A percentile compares a stretch with the other conserved stretches of the same genome.
phyloP scores from a whole-genome alignment of 441 rosid species.

The Euphorbia celastroides region DNA sequence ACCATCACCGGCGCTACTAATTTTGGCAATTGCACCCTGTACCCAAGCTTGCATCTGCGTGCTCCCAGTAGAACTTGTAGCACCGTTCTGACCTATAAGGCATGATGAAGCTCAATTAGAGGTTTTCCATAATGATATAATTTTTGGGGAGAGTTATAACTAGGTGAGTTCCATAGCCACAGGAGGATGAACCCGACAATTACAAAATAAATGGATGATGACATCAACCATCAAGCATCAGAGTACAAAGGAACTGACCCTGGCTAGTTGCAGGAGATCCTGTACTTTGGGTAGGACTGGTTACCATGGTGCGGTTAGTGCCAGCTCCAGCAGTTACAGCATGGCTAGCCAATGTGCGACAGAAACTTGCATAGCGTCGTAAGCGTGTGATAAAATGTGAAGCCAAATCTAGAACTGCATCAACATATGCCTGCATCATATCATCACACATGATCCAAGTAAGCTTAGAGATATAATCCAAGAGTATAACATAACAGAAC shows the following conservation, averaged over 20 bases:
- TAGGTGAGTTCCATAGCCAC: background rate
- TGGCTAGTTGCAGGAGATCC: constrained; percentile 67
- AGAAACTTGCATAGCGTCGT: constrained; percentile 98
- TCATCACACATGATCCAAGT: constrained; percentile 8
- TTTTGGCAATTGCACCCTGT: constrained; percentile 97
- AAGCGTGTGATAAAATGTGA: constrained; percentile 97
- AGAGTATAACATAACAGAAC: background rate
- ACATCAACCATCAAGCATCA: background rate
- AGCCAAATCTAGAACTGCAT: constrained; percentile 97
- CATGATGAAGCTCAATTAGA: constrained; percentile 14
- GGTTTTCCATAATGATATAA: background rate
- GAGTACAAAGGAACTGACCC: constrained; percentile 60
- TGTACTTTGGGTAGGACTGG: constrained; percentile 86
- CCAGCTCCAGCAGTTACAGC: constrained; percentile 96
- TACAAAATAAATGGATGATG: background rate
- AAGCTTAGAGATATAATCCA: background rate
- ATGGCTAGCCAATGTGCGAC: constrained; percentile 96
- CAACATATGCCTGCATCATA: constrained; percentile 87
- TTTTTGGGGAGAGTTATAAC: background rate
- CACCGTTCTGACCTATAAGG: constrained; percentile 68
- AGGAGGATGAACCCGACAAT: background rate
- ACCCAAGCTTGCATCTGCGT: constrained; percentile 99
- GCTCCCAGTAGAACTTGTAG: constrained; percentile 84
- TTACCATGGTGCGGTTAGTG: constrained; percentile 72
- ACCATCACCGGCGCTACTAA: constrained; percentile 81